Evolutionary conservation across 768 basidiomycete genomes (phyloP), one percentile per base, ranked within the genome.

Genomic region (Vararia minispora): DNA sequence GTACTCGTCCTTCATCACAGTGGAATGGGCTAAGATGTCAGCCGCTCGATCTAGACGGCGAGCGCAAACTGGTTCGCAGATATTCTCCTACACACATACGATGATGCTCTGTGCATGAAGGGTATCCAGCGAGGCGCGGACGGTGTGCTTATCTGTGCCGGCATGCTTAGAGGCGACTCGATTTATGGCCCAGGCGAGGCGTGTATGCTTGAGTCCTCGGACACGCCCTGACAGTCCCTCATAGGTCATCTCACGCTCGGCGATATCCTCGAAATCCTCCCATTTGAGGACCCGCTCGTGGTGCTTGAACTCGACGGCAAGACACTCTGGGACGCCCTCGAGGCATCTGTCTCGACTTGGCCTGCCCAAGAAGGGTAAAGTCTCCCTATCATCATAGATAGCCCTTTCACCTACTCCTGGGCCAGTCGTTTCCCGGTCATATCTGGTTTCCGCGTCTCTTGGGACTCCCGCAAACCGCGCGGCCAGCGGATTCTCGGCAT

Each of bases 381-480:
- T 2, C 23, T 10, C 5, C 3, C 26, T 14, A 21, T 41, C 34
- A 12, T 28, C 18, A 16, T 22, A 6, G 5, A 30, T 28, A 27
- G 11, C 11, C 6, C 12, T 23, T 35, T 35, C 16, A 28, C 39
- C 9, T 28, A 25, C 8, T 11, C 24, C 20, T 32, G 1, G n/a
- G n/a, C n/a, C 41, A 91, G 89, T 16, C 85, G 90, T 10, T 95
- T 95, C 59, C 89, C 90, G 0, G 69, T 89, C 10, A 66, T 94
- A 26, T 82, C 89, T 17, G 90, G 90, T 13, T 69, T 92, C 27
- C 76, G 74, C 9, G 80, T 92, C 7, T 69, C 74, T 13, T 92
- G 89, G 90, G 89, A 95, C 55, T 91, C 87, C 26, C 70, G 73
- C 21, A 68, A 65, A 28, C 70, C 73, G 1, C 71, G 85, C 0